These are phyloP conservation scores for Pleodorina starrii DNA, from an alignment of 139 green algal species.

Conservation along the genomic window DNA sequence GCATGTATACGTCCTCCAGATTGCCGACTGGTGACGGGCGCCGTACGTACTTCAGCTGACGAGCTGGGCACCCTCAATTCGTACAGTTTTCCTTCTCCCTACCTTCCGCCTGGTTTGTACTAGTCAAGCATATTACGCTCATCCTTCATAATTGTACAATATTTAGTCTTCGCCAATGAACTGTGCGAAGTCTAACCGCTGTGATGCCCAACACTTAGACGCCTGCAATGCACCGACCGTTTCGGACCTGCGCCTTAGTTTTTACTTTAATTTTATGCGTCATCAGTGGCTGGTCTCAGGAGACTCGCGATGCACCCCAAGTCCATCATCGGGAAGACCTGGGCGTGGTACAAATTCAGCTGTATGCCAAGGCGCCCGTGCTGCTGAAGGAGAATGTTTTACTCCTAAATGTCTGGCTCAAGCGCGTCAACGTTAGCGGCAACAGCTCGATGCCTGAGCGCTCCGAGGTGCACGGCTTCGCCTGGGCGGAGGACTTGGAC, in stretches of 20 bases:
- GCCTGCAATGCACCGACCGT: no score
- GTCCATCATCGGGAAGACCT: background rate
- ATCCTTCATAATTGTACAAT: no score
- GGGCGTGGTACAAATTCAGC: background rate
- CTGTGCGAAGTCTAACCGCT: no score
- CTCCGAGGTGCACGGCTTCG: constrained; percentile 8
- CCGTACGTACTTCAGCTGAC: no score
- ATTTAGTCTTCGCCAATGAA: no score
- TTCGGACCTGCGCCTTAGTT: background rate
- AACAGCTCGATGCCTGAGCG: background rate
- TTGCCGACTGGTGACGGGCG: no score
- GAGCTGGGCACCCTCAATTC: no score
- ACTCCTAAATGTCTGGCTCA: constrained; percentile 2
- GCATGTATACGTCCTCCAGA: no score
- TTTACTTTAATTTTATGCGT: background rate
- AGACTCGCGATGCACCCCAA: background rate
- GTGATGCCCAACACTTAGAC: no score
- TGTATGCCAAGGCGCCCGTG: background rate
- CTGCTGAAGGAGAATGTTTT: background rate
- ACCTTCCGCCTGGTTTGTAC: no score
- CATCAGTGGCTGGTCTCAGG: background rate
- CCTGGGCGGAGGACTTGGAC: constrained; percentile 25
- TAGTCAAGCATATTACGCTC: no score
- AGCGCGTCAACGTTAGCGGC: background rate
- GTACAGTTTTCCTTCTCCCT: no score